These are phyloP conservation scores for Diplocarpon rosae DNA, from an alignment of 2,329 filamentous ascomycete species.

Conservation along the genomic window DNA sequence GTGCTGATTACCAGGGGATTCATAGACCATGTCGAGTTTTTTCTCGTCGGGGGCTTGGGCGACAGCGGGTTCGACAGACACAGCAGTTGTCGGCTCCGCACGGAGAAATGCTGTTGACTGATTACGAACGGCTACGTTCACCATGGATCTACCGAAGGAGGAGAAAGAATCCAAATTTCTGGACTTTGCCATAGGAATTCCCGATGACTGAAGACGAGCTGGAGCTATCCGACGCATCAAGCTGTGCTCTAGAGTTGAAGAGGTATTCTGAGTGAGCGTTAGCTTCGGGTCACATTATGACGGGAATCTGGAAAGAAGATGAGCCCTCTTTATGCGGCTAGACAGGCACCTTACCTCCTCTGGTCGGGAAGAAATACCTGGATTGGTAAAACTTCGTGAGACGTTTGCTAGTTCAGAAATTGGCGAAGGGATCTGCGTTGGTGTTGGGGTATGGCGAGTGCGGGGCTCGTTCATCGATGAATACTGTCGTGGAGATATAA, in stretches of 20 bases:
- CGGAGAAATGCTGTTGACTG: slow-evolving; percentile 1
- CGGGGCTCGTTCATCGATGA: slow-evolving; percentile 1
- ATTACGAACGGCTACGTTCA: slow-evolving; percentile 7
- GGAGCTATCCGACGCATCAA: slow-evolving; percentile 14
- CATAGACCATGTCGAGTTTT: neutral
- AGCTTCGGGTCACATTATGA: no score
- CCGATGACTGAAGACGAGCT: neutral
- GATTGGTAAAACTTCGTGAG: neutral
- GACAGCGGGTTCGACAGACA: slow-evolving; percentile 13
- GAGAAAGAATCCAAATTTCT: slow-evolving; percentile 32
- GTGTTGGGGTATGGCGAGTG: neutral
- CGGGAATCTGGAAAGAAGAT: no score
- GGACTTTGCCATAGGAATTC: slow-evolving; percentile 1
- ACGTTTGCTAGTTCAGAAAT: neutral
- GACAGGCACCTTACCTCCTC: no score
- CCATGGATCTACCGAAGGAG: slow-evolving; percentile 29
- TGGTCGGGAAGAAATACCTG: no score
- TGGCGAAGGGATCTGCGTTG: slow-evolving; percentile 10
- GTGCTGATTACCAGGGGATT: neutral
- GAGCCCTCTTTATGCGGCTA: no score
- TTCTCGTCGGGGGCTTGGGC: neutral
- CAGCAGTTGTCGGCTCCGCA: slow-evolving; percentile 8
- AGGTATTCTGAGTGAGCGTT: slow-evolving; percentile 2
- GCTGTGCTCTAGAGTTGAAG: slow-evolving; percentile 5
- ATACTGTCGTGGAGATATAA: slow-evolving; percentile 1